Percentiles rank a stretch among this genome's conserved stretches.
phyloP scores from a whole-genome alignment of 2,329 filamentous ascomycete genomes.

The Ceratocystis variospora region DNA sequence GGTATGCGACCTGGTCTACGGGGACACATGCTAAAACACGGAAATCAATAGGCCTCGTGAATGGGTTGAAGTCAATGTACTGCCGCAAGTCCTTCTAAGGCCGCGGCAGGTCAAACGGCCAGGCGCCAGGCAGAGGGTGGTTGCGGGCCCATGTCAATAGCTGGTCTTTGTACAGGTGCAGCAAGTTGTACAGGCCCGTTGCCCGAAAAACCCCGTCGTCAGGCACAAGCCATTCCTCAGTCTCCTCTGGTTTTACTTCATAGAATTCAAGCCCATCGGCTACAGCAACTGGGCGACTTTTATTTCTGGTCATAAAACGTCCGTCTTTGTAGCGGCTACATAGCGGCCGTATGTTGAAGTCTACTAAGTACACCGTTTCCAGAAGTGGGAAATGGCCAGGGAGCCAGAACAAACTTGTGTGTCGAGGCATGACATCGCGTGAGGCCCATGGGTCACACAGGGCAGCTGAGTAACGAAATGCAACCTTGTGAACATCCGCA shows the following conservation, averaged over 20 bases:
- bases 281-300: background rate
- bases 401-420: slow-evolving; percentile 5
- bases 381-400: background rate
- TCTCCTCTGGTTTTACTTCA: slow-evolving; percentile 1
- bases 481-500: background rate
- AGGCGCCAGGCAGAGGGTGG: background rate
- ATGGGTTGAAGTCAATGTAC: slow-evolving; percentile 1
- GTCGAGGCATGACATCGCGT: slow-evolving; percentile 1
- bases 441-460: slow-evolving; percentile 9
- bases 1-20: slow-evolving; percentile 1
- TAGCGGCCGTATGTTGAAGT: background rate
- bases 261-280: slow-evolving; percentile 5
- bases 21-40: slow-evolving; percentile 1
- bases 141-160: slow-evolving; percentile 1
- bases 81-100: slow-evolving; percentile 5
- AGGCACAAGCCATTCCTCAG: background rate
- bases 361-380: background rate
- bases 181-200: background rate
- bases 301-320: background rate
- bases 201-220: background rate
- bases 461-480: background rate
- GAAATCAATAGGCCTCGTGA: background rate
- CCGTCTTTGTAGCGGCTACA: background rate
- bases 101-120: background rate
- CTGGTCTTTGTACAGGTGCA: slow-evolving; percentile 10